Conservation (phyloP, 768 basidiomycete genomes). For the Cystobasidium ongulense region DNA sequence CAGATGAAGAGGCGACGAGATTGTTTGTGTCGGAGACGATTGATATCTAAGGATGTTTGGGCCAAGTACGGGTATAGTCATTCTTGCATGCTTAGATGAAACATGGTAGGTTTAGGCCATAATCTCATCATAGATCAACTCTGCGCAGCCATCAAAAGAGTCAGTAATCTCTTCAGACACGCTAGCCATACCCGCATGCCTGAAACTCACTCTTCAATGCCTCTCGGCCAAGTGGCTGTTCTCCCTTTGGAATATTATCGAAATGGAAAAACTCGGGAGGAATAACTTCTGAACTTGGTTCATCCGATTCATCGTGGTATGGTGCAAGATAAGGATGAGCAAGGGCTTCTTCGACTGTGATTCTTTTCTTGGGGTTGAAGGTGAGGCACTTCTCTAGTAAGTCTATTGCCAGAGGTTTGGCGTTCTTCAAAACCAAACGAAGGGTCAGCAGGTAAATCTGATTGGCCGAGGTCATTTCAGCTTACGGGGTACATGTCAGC, state of each 20-base stretch:
- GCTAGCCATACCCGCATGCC: too few species aligned
- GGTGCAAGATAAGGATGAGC: conserved; percentile 58
- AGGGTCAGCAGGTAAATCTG: not conserved
- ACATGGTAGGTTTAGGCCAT: conserved; percentile 16
- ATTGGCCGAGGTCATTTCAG: not conserved
- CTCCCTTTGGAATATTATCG: conserved; percentile 38
- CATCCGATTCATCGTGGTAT: conserved; percentile 59
- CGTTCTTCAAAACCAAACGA: conserved; percentile 54
- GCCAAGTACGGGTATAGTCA: not conserved
- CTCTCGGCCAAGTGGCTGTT: conserved; percentile 51
- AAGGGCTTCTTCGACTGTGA: conserved; percentile 86
- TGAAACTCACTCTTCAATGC: conserved; percentile 30
- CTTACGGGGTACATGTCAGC: conserved; percentile 64
- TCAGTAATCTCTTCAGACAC: too few species aligned
- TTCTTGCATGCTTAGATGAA: not conserved
- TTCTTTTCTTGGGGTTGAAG: conserved; percentile 94
- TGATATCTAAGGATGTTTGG: too few species aligned
- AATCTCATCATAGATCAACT: conserved; percentile 41
- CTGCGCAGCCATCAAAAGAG: conserved; percentile 23
- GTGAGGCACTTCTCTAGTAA: conserved; percentile 70
- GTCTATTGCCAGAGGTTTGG: conserved; percentile 57
- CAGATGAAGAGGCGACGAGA: not conserved
- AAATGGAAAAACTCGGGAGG: conserved; percentile 48
- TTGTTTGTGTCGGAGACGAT: too few species aligned
- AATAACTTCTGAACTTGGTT: conserved; percentile 59